Base-by-base conservation (phyloP, 352 stramenopile genomes). In the Globisporangium cederbergense region DNA sequence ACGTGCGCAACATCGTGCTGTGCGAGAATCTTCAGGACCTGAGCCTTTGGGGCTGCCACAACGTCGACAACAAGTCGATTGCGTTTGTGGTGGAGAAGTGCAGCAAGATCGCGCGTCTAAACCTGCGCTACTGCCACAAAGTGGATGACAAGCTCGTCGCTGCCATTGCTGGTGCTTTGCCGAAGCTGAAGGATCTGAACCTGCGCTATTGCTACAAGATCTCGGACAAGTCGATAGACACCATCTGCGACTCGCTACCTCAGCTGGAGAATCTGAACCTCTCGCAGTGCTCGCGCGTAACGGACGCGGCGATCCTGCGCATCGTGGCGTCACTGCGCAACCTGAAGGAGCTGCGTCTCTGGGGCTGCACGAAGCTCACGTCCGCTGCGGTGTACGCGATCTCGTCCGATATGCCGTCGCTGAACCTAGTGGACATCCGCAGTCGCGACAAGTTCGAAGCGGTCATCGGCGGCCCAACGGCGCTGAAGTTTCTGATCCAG, bases 131-230 rank as follows among this genome's bases (percentile, higher is more conserved):
- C 60, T 89, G 78, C 43, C 87, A 96, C 79, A 90, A 91, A 66
- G 83, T 96, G 20, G 80, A 93, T 46, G 87, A 96, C 66, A 77
- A 78, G 25, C 69, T 94, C 8, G 78, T 93, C 10, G 66, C 77
- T 8, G 75, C 73, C 20, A 80, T 96, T 59, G 83, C 75, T 2
- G 20, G 50, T 3, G 22, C 81, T 25, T 38, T 86, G 38, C 76
- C 73, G 9, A 66, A 76, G 46, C 75, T 96, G 7, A 81, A 79
- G 51, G 72, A 90, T 25, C 62, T 96, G 53, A 93, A 94, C 53
- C 43, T 96, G 45, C 85, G 85, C 50, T 96, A 96, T 69, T 94
- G 85, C 75, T 94, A 90, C 81, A 94, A 94, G 62, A 65, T 96
- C 16, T 89, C 87, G 36, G 87, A 96, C 58, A 74, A 72, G 11